Evolutionary conservation across 2,329 filamentous ascomycete species (phyloP).

Genomic region (Sclerotinia trifoliorum): DNA sequence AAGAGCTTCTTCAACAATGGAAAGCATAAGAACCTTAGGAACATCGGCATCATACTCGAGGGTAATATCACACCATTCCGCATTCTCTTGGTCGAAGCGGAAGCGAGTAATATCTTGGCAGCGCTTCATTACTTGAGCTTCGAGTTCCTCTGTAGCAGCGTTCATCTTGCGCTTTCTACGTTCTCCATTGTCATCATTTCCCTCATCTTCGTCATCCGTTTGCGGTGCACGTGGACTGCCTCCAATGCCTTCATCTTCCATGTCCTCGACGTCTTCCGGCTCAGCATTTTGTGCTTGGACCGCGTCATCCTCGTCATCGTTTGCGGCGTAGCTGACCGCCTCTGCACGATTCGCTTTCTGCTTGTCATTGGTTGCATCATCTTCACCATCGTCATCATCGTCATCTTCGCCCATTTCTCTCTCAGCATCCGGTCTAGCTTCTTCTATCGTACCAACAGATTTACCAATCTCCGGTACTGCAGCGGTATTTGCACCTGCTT

Average conservation of each 20-base stretch:
- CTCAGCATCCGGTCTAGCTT: conserved; percentile 46
- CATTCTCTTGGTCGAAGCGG: conserved; percentile 71
- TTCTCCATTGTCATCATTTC: conserved; percentile 38
- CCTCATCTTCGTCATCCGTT: conserved; percentile 41
- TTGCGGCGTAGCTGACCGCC: conserved; percentile 84
- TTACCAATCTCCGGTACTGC: conserved; percentile 75
- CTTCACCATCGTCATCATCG: conserved; percentile 61
- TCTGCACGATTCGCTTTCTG: conserved; percentile 73
- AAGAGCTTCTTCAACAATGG: conserved; percentile 79
- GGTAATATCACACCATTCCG: conserved; percentile 75
- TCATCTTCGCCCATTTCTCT: conserved; percentile 49
- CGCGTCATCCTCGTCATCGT: conserved; percentile 85
- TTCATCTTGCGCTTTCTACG: conserved; percentile 29
- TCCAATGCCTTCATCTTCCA: conserved; percentile 54
- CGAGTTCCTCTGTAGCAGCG: conserved; percentile 45
- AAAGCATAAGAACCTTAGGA: conserved; percentile 91
- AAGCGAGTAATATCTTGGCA: conserved; percentile 71
- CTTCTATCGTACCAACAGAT: conserved; percentile 56
- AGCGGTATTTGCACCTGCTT: conserved; percentile 56
- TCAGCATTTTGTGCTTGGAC: conserved; percentile 62
- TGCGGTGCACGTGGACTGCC: conserved; percentile 47
- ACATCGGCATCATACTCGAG: conserved; percentile 77
- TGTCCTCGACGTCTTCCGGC: conserved; percentile 52
- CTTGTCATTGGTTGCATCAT: conserved; percentile 74
- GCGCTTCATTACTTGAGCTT: conserved; percentile 62